Conservation (phyloP, 208 protist genomes). For the Acanthamoeba lenticulata region DNA sequence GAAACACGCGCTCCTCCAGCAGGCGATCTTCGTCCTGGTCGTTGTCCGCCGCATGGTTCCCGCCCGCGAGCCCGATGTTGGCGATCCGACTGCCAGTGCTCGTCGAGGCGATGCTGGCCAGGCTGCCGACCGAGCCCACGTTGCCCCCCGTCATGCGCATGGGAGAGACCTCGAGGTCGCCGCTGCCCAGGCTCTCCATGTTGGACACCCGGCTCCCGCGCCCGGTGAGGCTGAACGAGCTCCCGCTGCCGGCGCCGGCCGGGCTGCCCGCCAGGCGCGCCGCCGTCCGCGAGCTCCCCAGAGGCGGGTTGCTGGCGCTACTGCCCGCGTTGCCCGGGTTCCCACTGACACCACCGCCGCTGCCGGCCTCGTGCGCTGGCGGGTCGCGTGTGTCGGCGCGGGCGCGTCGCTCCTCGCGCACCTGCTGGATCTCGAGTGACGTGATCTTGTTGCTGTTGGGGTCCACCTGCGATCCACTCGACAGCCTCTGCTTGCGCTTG, state of each 20-base stretch:
- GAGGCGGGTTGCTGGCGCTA: neutral
- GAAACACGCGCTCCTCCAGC: slow-evolving; percentile 63
- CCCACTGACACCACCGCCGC: neutral
- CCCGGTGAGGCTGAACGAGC: neutral
- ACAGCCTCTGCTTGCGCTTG: slow-evolving; percentile 54
- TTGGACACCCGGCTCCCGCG: neutral
- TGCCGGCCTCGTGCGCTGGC: neutral
- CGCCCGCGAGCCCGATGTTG: neutral
- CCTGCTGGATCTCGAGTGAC: neutral
- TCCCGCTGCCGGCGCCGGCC: neutral
- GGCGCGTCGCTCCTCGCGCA: neutral
- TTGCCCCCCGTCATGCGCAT: too few relatives aligned
- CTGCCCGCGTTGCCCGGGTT: neutral
- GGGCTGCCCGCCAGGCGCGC: neutral
- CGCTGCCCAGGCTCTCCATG: neutral
- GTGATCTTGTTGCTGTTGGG: slow-evolving; percentile 58
- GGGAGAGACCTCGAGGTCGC: neutral
- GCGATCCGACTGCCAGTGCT: neutral
- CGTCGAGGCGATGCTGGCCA: neutral
- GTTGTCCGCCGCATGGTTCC: neutral
- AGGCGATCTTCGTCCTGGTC: slow-evolving; percentile 13
- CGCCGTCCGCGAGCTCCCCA: neutral
- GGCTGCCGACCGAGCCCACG: neutral
- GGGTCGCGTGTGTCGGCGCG: neutral
- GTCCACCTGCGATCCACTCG: neutral